Evolutionary conservation across 2,329 filamentous ascomycete genomes (phyloP), one percentile per base, ranked within the genome.

Genomic region (Penicillium sp.): DNA sequence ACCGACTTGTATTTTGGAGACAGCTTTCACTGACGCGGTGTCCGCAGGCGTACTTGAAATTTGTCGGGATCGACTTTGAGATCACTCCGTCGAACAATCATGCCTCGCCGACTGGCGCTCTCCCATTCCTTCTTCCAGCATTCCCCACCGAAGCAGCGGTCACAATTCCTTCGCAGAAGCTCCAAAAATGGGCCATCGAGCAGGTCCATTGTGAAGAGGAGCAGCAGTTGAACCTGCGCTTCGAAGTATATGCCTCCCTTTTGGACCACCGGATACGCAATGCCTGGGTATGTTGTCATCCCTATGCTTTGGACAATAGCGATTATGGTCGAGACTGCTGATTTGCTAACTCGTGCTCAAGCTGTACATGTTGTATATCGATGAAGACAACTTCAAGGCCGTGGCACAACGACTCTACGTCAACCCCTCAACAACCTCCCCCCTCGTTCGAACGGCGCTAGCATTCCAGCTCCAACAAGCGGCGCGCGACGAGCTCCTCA

Each of bases 341-440:
- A 2, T 22, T 6, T 47, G 9, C 50, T 52, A 10, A 52, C 19
- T 19, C 36, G 13, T 24, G 18, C 16, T n/a, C 6, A 53, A 87
- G 89, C 85, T 98, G 10, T 89, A 94, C 75, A 82, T 87, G 46
- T 82, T 98, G 59, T 98, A 98, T 80, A 80, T 98, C 43, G 83
- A 87, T 50, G 82, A 84, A 1, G 66, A 79, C 27, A 95, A 96
- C 76, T 85, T 86, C 46, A 65, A 76, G 3, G 73, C 82, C 11
- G 85, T 97, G 54, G 88, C 93, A 18, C 77, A 83, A 35, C 78
- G 78, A 1, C 85, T 96, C 52, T 96, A 97, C 78, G 84, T 96
- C 66, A 69, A 80, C 2, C 77, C 84, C 5, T 84, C 88, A 1
- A 84, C 85, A 1, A 79, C 82, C 2, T 88, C 87, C 52, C 66